These are phyloP conservation scores for Gossypium sturtianum DNA, from an alignment of 345 rosid genomes.

Conservation along the genomic window DNA sequence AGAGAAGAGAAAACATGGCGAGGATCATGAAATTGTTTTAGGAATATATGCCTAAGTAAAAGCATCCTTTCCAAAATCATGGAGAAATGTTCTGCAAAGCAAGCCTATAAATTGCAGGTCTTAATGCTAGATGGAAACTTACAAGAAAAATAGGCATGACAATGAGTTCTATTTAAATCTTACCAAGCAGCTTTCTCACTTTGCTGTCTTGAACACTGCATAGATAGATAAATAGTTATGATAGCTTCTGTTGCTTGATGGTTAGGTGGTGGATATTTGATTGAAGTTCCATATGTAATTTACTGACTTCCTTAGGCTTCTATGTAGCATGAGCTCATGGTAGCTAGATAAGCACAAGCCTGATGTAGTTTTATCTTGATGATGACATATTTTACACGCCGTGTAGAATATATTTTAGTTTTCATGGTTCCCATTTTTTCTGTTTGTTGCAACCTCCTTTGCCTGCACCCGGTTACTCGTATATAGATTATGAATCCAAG, in stretches of 20 bases:
- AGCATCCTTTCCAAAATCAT: neutral
- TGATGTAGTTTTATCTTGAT: neutral
- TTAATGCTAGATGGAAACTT: neutral
- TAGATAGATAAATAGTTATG: conserved; percentile 1
- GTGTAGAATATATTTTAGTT: neutral
- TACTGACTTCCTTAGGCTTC: neutral
- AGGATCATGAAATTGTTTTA: neutral
- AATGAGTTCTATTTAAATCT: neutral
- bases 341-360: neutral
- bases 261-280: neutral
- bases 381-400: neutral
- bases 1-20: neutral
- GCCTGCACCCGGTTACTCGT: neutral
- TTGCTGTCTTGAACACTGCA: neutral
- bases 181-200: neutral
- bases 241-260: neutral
- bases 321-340: neutral
- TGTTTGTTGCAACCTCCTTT: neutral
- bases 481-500: conserved; percentile 8
- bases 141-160: neutral
- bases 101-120: neutral
- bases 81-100: neutral
- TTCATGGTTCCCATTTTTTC: neutral
- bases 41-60: neutral
- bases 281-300: neutral